Conservation (phyloP, 768 basidiomycete genomes). For the Phlebiopsis gigantea region DNA sequence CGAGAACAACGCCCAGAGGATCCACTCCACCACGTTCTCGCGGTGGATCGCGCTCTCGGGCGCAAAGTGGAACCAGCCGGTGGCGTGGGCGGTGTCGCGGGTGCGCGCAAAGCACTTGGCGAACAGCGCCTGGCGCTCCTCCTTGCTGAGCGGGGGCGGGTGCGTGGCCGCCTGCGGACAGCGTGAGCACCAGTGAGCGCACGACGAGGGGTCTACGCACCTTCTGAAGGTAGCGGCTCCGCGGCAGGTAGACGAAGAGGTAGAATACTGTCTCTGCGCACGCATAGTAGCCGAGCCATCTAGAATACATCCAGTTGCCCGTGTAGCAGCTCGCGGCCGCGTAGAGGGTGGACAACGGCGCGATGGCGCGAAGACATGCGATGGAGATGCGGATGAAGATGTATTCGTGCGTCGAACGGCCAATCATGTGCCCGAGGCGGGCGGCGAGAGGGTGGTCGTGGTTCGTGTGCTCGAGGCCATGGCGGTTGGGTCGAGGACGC, state of each 20-base stretch:
- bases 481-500: background rate
- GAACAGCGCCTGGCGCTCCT: conserved; percentile 44
- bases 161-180: conserved; percentile 23
- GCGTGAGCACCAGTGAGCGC: background rate
- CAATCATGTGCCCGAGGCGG: conserved; percentile 21
- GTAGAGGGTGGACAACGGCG: conserved; percentile 42
- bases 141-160: conserved; percentile 33
- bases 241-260: conserved; percentile 42
- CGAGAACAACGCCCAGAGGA: conserved; percentile 62
- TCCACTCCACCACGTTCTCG: conserved; percentile 53
- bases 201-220: conserved; percentile 27
- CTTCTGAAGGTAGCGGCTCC: conserved; percentile 41
- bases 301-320: conserved; percentile 23
- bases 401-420: conserved; percentile 39
- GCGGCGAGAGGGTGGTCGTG: background rate
- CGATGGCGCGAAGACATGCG: conserved; percentile 38
- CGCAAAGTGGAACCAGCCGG: conserved; percentile 49
- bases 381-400: conserved; percentile 47
- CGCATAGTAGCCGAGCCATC: conserved; percentile 31
- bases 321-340: conserved; percentile 26
- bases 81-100: conserved; percentile 27
- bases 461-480: background rate
- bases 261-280: conserved; percentile 45
- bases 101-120: conserved; percentile 34
- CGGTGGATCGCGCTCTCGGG: conserved; percentile 28